These are phyloP conservation scores for Nemania sp. DNA, from an alignment of 2,329 filamentous ascomycete species.

Conservation along the genomic window DNA sequence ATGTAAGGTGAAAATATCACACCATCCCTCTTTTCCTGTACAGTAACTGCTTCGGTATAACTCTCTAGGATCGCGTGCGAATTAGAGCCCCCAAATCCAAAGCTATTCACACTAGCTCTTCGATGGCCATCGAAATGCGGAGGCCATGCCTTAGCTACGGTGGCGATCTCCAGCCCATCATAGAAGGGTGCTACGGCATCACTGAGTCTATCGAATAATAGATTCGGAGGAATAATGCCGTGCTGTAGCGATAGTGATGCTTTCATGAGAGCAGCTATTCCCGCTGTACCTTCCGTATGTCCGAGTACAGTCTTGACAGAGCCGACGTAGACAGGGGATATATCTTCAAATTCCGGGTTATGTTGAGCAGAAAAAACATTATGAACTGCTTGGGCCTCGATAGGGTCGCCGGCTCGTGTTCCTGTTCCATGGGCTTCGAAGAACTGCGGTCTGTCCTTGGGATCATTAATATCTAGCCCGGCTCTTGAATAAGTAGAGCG, in stretches of 20 bases:
- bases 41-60: no score
- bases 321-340: slow-evolving; percentile 25
- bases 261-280: slow-evolving; percentile 35
- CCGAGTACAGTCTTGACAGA: slow-evolving; percentile 38
- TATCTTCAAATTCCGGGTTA: background rate
- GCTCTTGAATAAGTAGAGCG: background rate
- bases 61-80: slow-evolving; percentile 13
- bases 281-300: slow-evolving; percentile 10
- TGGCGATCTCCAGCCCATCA: slow-evolving; percentile 25
- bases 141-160: background rate
- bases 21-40: no score
- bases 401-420: slow-evolving; percentile 31
- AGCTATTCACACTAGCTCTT: slow-evolving; percentile 33
- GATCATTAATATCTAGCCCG: background rate
- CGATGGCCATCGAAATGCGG: slow-evolving; percentile 7
- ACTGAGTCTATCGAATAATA: slow-evolving; percentile 25
- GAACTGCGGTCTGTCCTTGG: slow-evolving; percentile 7
- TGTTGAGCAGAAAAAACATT: slow-evolving; percentile 2
- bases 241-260: slow-evolving; percentile 31
- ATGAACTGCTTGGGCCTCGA: slow-evolving; percentile 29
- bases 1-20: no score
- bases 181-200: slow-evolving; percentile 9
- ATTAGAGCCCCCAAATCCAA: slow-evolving; percentile 37
- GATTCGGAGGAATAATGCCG: slow-evolving; percentile 31
- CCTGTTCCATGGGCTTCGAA: slow-evolving; percentile 38